These are phyloP conservation scores for Rickenella mellea DNA, from an alignment of 768 basidiomycete genomes.

Conservation along the genomic window DNA sequence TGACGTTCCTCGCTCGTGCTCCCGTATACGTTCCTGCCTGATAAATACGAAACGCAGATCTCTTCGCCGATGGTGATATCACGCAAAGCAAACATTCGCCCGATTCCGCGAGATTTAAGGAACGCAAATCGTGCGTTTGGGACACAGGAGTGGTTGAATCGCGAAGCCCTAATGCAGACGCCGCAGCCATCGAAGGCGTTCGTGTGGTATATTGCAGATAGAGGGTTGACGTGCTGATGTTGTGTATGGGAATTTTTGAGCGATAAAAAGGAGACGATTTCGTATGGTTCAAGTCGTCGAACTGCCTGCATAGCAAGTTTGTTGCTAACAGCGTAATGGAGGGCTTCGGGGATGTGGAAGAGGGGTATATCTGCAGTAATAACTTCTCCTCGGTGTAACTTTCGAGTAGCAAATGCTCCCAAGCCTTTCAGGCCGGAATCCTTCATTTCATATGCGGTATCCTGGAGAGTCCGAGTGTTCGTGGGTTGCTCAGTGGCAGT, in stretches of 20 bases:
- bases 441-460: no score
- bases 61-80: slow-evolving; percentile 14
- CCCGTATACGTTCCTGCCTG: slow-evolving; percentile 12
- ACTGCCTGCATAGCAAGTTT: not conserved
- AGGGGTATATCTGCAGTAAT: slow-evolving; percentile 12
- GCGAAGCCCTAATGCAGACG: slow-evolving; percentile 2
- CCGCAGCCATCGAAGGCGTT: slow-evolving; percentile 6
- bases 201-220: slow-evolving; percentile 7
- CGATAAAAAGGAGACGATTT: slow-evolving; percentile 1
- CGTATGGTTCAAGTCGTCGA: not conserved
- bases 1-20: slow-evolving; percentile 10
- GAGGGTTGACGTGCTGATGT: not conserved
- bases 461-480: no score
- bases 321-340: not conserved
- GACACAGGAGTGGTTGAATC: slow-evolving; percentile 15
- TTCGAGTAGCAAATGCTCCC: slow-evolving; percentile 12
- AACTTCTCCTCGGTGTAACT: slow-evolving; percentile 12
- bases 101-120: slow-evolving; percentile 6
- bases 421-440: slow-evolving; percentile 6
- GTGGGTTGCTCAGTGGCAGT: no score
- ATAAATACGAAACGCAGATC: slow-evolving; percentile 14
- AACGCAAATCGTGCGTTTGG: slow-evolving; percentile 18
- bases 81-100: slow-evolving; percentile 12
- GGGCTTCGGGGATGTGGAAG: not conserved
- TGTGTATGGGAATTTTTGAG: no score